Evolutionary conservation across 495 filamentous ascomycete species (phyloP).

Genomic region (Neurospora sublineolata): DNA sequence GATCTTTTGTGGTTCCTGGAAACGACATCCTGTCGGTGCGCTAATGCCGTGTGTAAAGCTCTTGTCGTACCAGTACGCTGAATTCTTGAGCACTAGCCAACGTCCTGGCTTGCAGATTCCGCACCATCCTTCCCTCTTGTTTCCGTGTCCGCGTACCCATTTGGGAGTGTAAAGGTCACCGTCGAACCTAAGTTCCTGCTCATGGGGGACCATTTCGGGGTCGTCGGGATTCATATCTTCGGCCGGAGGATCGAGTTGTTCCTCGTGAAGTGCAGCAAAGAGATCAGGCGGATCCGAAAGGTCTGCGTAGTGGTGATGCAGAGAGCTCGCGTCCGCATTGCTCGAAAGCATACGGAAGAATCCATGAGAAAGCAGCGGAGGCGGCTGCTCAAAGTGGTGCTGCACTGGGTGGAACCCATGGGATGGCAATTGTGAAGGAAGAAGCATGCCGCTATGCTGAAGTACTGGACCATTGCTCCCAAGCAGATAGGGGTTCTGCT

Average conservation of each 20-base stretch:
- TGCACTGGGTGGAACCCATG: slow-evolving; percentile 35
- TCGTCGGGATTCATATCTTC: slow-evolving; percentile 67
- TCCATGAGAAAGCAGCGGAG: slow-evolving; percentile 50
- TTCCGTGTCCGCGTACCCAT: slow-evolving; percentile 70
- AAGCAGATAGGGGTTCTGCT: slow-evolving; percentile 42
- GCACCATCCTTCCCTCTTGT: slow-evolving; percentile 77
- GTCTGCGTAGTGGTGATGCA: slow-evolving; percentile 52
- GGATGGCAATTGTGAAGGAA: slow-evolving; percentile 34
- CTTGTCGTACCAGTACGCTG: slow-evolving; percentile 80
- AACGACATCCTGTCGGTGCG: slow-evolving; percentile 60
- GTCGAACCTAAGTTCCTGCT: slow-evolving; percentile 67
- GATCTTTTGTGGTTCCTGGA: slow-evolving; percentile 60
- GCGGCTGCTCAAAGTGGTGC: slow-evolving; percentile 40
- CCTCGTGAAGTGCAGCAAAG: slow-evolving; percentile 56
- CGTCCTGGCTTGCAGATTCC: slow-evolving; percentile 72
- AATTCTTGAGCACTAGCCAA: slow-evolving; percentile 75
- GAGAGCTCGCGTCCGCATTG: slow-evolving; percentile 51
- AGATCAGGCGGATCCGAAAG: slow-evolving; percentile 60
- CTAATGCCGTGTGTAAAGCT: slow-evolving; percentile 73
- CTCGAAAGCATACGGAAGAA: slow-evolving; percentile 57
- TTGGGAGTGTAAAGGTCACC: slow-evolving; percentile 67
- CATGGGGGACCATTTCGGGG: slow-evolving; percentile 55
- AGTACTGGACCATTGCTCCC: slow-evolving; percentile 31
- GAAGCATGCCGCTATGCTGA: slow-evolving; percentile 35
- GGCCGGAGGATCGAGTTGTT: slow-evolving; percentile 54